Conservation (phyloP, 2,329 filamentous ascomycete species). For the Penicillium nordicum region DNA sequence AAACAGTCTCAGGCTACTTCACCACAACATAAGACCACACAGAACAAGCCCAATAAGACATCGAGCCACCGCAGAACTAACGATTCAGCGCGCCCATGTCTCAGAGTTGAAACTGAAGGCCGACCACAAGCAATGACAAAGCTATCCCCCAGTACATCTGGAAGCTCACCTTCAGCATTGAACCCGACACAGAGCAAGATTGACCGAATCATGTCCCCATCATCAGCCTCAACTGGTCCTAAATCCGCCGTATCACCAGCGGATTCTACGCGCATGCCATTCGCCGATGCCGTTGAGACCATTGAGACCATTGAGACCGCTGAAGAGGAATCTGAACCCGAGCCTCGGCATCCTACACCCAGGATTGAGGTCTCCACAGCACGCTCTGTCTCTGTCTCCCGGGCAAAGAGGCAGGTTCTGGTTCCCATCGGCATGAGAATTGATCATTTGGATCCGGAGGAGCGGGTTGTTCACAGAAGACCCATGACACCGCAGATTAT, state of each 20-base stretch:
- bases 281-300: slow-evolving; percentile 13
- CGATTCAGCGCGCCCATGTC: not conserved
- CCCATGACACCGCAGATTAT: slow-evolving; percentile 29
- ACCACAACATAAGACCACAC: not conserved
- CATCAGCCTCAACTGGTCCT: slow-evolving; percentile 3
- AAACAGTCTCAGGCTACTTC: not conserved
- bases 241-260: slow-evolving; percentile 14
- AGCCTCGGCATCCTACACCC: not conserved
- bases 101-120: not conserved
- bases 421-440: slow-evolving; percentile 32
- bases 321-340: slow-evolving; percentile 8
- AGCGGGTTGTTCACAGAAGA: slow-evolving; percentile 29
- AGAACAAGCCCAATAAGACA: not conserved
- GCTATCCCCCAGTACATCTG: slow-evolving; percentile 11
- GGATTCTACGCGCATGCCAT: slow-evolving; percentile 17
- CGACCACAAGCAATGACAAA: slow-evolving; percentile 12
- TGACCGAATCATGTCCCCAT: slow-evolving; percentile 17
- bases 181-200: slow-evolving; percentile 9
- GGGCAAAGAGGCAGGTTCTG: slow-evolving; percentile 35
- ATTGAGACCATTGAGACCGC: slow-evolving; percentile 3
- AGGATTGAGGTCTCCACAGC: slow-evolving; percentile 38
- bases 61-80: not conserved
- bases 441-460: slow-evolving; percentile 26
- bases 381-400: slow-evolving; percentile 38
- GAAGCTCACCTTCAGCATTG: slow-evolving; percentile 15